A percentile compares a stretch with the other conserved stretches of the same genome.
These are phyloP conservation scores for Pichia deserticola DNA, from an alignment of 805 yeast species.

Conservation along the genomic window DNA sequence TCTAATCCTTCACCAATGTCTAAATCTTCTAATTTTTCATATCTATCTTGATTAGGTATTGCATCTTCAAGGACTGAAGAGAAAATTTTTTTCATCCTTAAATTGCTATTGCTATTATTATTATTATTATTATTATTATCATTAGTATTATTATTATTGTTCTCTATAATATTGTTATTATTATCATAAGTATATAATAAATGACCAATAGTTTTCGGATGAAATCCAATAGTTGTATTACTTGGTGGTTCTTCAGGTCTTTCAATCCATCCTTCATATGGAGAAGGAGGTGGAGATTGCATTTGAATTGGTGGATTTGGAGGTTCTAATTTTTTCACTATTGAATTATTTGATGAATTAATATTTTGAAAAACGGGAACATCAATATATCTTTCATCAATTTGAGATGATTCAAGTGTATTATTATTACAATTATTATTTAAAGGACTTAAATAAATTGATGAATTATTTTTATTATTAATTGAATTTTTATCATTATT, in stretches of 20 bases:
- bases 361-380: background rate
- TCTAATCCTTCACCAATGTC: constrained; percentile 9
- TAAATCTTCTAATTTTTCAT: constrained; percentile 2
- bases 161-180: constrained; percentile 3
- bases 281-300: constrained; percentile 32
- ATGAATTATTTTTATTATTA: background rate
- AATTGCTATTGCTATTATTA: background rate
- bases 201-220: constrained; percentile 26
- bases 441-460: background rate
- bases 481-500: too few relatives aligned
- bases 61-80: constrained; percentile 7
- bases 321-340: constrained; percentile 12
- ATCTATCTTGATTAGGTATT: constrained; percentile 1
- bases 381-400: constrained; percentile 7
- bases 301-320: constrained; percentile 26
- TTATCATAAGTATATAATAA: constrained; percentile 21
- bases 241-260: constrained; percentile 30
- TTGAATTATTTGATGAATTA: background rate
- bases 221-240: constrained; percentile 20
- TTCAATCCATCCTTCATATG: constrained; percentile 26
- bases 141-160: background rate
- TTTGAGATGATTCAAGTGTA: background rate
- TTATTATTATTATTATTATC: background rate
- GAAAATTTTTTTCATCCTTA: constrained; percentile 6
- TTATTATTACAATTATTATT: background rate